Evolutionary conservation across 1,284 basidiomycete species (phyloP), one percentile per base, ranked within the genome.

Genomic region (Psilocybe mexicana): DNA sequence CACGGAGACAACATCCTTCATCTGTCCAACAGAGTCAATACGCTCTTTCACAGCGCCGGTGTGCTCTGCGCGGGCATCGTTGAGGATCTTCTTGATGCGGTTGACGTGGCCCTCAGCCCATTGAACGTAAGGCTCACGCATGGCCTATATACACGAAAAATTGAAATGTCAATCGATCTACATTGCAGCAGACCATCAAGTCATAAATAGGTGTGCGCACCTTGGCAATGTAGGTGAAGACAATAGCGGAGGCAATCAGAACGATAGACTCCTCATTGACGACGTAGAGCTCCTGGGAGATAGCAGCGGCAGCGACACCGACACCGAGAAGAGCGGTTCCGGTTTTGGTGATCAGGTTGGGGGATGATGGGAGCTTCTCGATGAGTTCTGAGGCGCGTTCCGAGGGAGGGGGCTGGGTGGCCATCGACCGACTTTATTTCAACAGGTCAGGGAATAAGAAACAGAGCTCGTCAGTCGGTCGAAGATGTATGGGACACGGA

Each of bases 261-360:
- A 95, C 81, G 60, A 96, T 86, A 36, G 91, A 88, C 81, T 97
- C 95, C 78, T 98, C 96, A 76, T 98, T 98, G 70, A 96, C 86
- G 60, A 99, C 96, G 74, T 98, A 98, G 58, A 98, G 87, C 79
- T 99, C 96, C 74, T 95, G 92, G 42, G 94, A 97, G 78, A 98
- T 96, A 71, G 95, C 96, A 23, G 94, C 87, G 28, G 96, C 96
- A 61, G 90, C 80, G 61, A 94, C 81, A 72, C 94, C 95, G 42
- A 94, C 93, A 69, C 94, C 94, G 62, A 98, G 87, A 70, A 97
- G 82, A 70, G 96, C 89, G 63, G 92, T 88, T 63, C 94, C 94
- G 53, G 93, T 96, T 83, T 98, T 98, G 74, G 94, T 93, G 79
- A 96, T 83, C 75, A 98, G 83, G 68, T 80, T 84, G 42, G 92